Evolutionary conservation across 1,284 basidiomycete species (phyloP).

Genomic region (Pseudozyma flocculosa): DNA sequence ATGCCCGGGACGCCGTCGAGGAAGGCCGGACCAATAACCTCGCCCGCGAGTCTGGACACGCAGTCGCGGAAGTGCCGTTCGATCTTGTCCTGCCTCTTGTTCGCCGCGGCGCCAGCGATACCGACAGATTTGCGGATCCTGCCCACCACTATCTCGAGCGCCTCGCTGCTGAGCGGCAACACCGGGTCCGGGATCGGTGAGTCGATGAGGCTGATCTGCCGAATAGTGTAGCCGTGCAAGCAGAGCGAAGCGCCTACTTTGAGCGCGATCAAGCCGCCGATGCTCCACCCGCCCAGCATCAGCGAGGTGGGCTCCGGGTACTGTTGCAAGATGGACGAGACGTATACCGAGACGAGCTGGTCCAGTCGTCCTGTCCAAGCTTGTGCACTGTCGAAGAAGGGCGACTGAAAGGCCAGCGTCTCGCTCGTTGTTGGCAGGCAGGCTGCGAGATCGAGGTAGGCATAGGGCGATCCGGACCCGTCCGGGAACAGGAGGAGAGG

Average conservation of each 20-base stretch:
- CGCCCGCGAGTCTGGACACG: conserved; percentile 19
- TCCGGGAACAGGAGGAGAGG: conserved; percentile 28
- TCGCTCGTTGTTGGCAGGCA: background rate
- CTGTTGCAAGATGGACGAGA: conserved; percentile 20
- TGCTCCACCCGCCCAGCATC: conserved; percentile 25
- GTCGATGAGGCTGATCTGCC: conserved; percentile 21
- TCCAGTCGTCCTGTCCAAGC: conserved; percentile 31
- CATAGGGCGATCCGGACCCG: conserved; percentile 19
- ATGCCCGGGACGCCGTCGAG: conserved; percentile 7
- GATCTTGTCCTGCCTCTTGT: conserved; percentile 12
- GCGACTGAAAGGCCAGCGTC: conserved; percentile 20
- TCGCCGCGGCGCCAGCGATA: too few relatives aligned
- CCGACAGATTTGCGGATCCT: conserved; percentile 2
- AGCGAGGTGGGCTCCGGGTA: conserved; percentile 18
- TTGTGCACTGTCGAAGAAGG: conserved; percentile 15
- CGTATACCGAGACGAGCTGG: conserved; percentile 23
- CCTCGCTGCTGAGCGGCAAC: conserved; percentile 16
- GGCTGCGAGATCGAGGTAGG: conserved; percentile 7
- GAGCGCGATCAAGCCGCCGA: conserved; percentile 32
- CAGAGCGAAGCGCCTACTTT: conserved; percentile 23
- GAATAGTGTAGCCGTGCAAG: conserved; percentile 17
- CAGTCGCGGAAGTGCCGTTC: conserved; percentile 32
- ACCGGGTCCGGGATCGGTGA: conserved; percentile 20
- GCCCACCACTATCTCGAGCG: conserved; percentile 23
- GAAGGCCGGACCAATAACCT: conserved; percentile 11